Conservation (phyloP, 23 red algal genomes). For the Chondrus crispus region DNA sequence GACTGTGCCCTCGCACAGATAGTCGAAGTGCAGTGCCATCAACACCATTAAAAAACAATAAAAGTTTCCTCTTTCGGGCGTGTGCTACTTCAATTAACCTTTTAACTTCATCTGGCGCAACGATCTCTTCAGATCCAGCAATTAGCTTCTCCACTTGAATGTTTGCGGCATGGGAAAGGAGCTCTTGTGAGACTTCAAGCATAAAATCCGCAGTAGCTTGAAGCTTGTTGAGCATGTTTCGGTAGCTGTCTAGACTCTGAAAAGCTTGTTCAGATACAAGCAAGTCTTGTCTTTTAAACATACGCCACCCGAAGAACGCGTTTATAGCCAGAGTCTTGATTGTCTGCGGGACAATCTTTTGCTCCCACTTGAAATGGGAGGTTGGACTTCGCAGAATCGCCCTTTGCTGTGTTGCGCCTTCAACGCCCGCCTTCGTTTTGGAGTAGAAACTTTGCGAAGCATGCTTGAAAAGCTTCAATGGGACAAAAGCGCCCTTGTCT, state of each 20-base stretch:
- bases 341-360: conserved; percentile 6
- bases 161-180: not conserved
- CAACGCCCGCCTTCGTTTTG: conserved; percentile 6
- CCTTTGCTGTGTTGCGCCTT: not conserved
- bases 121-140: not conserved
- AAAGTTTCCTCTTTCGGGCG: conserved; percentile 8
- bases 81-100: not conserved
- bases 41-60: conserved; percentile 13
- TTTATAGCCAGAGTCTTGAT: not conserved
- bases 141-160: not conserved
- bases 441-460: not conserved
- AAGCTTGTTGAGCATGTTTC: not conserved
- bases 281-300: not conserved
- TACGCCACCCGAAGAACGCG: not conserved
- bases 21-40: not conserved
- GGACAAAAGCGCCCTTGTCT: not conserved
- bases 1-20: conserved; percentile 23
- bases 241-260: not conserved
- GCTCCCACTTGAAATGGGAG: not conserved
- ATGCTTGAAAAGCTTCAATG: conserved; percentile 10
- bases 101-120: not conserved
- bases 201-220: not conserved
- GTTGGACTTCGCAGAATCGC: not conserved
- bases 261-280: not conserved
- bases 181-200: not conserved